These are phyloP conservation scores for Boletus calvinii DNA, from an alignment of 1,284 basidiomycete genomes.

Conservation along the genomic window DNA sequence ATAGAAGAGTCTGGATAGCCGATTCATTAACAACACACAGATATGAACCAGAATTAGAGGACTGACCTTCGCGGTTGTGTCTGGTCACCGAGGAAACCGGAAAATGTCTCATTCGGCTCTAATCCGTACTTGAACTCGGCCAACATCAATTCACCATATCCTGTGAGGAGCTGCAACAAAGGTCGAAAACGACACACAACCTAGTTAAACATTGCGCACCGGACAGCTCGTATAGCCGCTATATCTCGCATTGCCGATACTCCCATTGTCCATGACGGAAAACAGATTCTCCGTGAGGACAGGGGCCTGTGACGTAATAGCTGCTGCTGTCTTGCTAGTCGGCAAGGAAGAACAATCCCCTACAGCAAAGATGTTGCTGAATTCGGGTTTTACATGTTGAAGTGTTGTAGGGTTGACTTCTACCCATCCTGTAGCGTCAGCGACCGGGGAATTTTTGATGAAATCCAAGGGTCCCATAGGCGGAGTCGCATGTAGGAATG, in stretches of 20 bases:
- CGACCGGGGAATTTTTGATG: constrained; percentile 77
- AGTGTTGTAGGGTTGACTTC: constrained; percentile 81
- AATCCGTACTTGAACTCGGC: constrained; percentile 90
- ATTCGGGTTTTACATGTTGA: constrained; percentile 79
- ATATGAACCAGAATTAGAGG: not conserved
- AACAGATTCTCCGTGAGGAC: constrained; percentile 89
- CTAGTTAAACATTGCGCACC: constrained; percentile 42
- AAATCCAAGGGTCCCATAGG: constrained; percentile 88
- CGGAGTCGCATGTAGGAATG: constrained; percentile 85
- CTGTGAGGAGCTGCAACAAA: constrained; percentile 66
- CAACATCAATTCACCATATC: constrained; percentile 84
- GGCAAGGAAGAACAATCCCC: constrained; percentile 92
- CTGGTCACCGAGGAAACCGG: constrained; percentile 68
- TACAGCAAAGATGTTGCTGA: constrained; percentile 82
- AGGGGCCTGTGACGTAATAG: constrained; percentile 90
- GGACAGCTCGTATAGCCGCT: constrained; percentile 87
- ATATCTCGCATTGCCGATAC: constrained; percentile 65
- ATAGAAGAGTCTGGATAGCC: constrained; percentile 68
- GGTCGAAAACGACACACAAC: constrained; percentile 9
- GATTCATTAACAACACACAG: constrained; percentile 5
- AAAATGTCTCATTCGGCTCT: constrained; percentile 85
- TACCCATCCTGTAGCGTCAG: constrained; percentile 86
- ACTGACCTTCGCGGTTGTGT: constrained; percentile 57
- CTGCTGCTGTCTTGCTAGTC: constrained; percentile 95
- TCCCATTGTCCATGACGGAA: constrained; percentile 70